A percentile compares a stretch with the other conserved stretches of the same genome.
Evolutionary conservation across 176 grass and related monocot genomes (phyloP).

Genomic region (Olyra latifolia): DNA sequence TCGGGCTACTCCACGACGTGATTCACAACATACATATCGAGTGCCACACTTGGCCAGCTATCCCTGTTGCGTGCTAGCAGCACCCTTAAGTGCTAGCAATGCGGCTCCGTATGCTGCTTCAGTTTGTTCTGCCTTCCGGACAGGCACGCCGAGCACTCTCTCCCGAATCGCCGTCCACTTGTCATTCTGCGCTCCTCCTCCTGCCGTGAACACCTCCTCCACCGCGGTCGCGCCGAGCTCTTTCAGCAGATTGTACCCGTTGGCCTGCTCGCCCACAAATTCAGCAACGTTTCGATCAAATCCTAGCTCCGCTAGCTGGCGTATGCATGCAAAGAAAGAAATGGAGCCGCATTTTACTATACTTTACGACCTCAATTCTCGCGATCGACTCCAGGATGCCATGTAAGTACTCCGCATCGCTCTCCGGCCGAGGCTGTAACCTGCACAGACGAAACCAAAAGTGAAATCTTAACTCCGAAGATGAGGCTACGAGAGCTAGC

Average conservation of each 20-base stretch:
- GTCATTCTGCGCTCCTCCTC: constrained; percentile 67
- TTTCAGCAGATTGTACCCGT: constrained; percentile 60
- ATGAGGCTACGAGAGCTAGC: neutral
- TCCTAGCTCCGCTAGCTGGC: neutral
- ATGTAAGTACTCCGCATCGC: constrained; percentile 52
- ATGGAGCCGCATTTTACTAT: neutral
- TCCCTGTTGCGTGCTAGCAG: neutral
- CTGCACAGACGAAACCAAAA: constrained; percentile 19
- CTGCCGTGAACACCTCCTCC: constrained; percentile 67
- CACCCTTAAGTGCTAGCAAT: constrained; percentile 62
- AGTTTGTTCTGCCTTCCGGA: constrained; percentile 56
- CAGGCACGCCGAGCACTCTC: constrained; percentile 71
- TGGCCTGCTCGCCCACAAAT: constrained; percentile 35
- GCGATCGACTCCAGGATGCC: constrained; percentile 76
- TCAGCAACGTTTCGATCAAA: neutral
- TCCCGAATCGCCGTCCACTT: constrained; percentile 62
- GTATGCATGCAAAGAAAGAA: neutral
- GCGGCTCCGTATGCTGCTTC: constrained; percentile 83
- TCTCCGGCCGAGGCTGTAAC: constrained; percentile 58
- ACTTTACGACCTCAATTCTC: constrained; percentile 49
- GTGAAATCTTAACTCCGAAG: neutral
- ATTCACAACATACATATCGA: no score
- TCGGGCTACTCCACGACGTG: no score
- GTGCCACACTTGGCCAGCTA: no score
- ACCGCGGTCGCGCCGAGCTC: constrained; percentile 55